A percentile compares a stretch with the other conserved stretches of the same genome.
phyloP scores from a whole-genome alignment of 2,329 filamentous ascomycete genomes.

The Epichloe brachyelytri region DNA sequence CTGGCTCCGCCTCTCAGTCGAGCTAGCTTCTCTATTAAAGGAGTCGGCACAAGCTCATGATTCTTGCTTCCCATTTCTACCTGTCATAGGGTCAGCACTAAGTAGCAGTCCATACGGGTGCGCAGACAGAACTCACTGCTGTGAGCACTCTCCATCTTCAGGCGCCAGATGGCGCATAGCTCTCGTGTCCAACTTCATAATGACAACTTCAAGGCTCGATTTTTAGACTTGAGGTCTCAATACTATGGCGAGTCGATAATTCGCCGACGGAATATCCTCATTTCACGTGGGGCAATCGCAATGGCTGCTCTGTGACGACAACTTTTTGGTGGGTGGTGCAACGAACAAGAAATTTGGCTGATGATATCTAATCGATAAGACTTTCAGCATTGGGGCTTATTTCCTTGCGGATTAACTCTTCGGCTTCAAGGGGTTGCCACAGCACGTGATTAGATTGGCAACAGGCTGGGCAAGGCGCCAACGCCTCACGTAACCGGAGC shows the following conservation, averaged over 20 bases:
- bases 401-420: conserved; percentile 5
- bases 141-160: conserved; percentile 90
- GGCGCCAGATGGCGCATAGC: conserved; percentile 80
- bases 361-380: conserved; percentile 21
- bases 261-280: background rate
- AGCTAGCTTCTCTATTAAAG: conserved; percentile 73
- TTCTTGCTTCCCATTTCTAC: conserved; percentile 91
- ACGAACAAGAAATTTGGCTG: conserved; percentile 14
- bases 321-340: conserved; percentile 14
- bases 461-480: conserved; percentile 24
- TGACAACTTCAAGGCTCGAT: conserved; percentile 8
- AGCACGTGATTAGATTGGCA: conserved; percentile 20
- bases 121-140: conserved; percentile 49
- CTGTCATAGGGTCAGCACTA: conserved; percentile 32
- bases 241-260: background rate
- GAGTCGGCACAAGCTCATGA: conserved; percentile 90
- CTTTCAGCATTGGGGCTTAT: background rate
- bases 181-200: conserved; percentile 91
- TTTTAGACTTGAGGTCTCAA: background rate
- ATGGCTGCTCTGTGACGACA: background rate
- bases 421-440: conserved; percentile 1
- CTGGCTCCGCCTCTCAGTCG: conserved; percentile 65
- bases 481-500: conserved; percentile 33
- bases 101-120: background rate
- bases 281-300: background rate